Conservation (phyloP, 2,329 filamentous ascomycete genomes). For the Beauveria pseudobassiana region DNA sequence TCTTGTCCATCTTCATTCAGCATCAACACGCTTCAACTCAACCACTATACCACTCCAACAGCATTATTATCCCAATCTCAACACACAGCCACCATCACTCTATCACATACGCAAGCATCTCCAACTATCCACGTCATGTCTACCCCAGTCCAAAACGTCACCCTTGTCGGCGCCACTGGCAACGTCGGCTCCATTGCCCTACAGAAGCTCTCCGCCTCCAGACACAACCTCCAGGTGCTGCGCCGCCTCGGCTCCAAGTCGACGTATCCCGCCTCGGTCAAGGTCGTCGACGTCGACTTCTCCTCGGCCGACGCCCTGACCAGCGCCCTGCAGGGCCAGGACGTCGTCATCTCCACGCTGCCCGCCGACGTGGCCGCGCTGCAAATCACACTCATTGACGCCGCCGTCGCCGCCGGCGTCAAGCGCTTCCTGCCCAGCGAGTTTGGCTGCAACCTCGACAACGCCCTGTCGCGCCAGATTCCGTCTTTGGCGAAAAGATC, state of each 20-base stretch:
- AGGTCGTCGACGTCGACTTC: constrained; percentile 41
- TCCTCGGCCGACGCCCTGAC: constrained; percentile 35
- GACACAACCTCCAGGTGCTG: constrained; percentile 37
- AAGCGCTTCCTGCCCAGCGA: constrained; percentile 46
- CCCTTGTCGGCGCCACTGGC: constrained; percentile 17
- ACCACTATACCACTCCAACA: no score
- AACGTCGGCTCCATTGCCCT: constrained; percentile 5
- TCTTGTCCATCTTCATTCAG: background rate
- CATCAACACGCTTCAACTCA: background rate
- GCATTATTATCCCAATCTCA: no score
- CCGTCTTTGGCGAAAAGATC: constrained; percentile 15
- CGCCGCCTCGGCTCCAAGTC: constrained; percentile 36
- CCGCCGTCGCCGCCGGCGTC: constrained; percentile 43
- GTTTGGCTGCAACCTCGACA: constrained; percentile 28
- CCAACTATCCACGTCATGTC: background rate
- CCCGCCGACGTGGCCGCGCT: constrained; percentile 29
- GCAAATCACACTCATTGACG: constrained; percentile 43
- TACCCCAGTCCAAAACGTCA: constrained; percentile 18
- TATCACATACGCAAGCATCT: background rate
- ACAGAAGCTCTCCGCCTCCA: constrained; percentile 1
- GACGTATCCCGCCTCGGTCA: constrained; percentile 27
- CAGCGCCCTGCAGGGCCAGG: constrained; percentile 39
- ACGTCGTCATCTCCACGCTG: constrained; percentile 42
- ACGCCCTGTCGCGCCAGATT: constrained; percentile 7
- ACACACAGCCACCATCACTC: background rate